Conservation (phyloP, 441 rosid species). For the Jatropha podagrica region DNA sequence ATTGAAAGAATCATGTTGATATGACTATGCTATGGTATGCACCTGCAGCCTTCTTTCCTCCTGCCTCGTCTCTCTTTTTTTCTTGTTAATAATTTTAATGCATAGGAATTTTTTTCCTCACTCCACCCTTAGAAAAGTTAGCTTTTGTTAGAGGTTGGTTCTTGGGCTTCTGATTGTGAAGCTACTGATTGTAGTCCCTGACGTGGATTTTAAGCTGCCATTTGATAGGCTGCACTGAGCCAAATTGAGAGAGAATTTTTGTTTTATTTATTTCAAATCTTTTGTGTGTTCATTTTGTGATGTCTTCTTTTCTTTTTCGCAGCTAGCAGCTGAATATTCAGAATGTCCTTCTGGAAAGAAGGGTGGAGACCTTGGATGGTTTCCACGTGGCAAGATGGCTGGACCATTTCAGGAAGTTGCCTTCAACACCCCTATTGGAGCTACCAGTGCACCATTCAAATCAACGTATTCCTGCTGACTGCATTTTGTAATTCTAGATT, state of each 20-base stretch:
- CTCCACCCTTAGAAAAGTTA: constrained; percentile 3
- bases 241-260: neutral
- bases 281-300: neutral
- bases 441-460: constrained; percentile 93
- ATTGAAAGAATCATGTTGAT: neutral
- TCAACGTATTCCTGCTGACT: constrained; percentile 57
- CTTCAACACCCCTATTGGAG: constrained; percentile 74
- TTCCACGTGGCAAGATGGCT: constrained; percentile 97
- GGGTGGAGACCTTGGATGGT: constrained; percentile 99
- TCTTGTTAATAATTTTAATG: neutral
- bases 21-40: neutral
- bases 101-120: neutral
- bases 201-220: neutral
- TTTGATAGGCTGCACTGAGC: neutral
- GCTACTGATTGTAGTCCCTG: neutral
- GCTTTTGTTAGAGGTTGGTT: neutral
- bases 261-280: neutral
- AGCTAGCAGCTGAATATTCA: constrained; percentile 92
- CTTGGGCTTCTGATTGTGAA: too few species aligned
- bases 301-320: constrained; percentile 9
- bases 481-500: neutral
- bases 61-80: neutral
- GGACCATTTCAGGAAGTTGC: constrained; percentile 98
- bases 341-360: constrained; percentile 97
- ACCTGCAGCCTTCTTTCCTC: neutral